phyloP scores from a whole-genome alignment of 2,329 filamentous ascomycete species.

The Aspergillus flavus region DNA sequence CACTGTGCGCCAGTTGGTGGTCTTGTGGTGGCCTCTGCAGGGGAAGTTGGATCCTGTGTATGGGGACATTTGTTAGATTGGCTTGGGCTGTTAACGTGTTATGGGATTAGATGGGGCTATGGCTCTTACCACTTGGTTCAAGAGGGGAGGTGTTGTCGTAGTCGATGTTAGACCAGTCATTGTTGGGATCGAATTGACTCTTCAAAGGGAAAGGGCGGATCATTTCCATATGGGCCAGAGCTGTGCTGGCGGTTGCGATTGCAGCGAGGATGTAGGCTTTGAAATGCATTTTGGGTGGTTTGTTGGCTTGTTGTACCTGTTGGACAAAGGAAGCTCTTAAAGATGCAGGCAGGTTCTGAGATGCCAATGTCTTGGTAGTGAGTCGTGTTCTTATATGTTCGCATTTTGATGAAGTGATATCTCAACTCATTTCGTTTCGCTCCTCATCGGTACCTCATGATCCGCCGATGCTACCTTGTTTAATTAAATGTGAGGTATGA shows the following conservation, averaged over 20 bases:
- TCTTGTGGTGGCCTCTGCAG: conserved; percentile 68
- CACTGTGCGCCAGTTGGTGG: conserved; percentile 53
- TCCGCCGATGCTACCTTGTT: neutral
- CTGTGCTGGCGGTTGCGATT: neutral
- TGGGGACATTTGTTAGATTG: neutral
- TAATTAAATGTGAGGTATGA: neutral
- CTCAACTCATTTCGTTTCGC: neutral
- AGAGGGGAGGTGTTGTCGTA: conserved; percentile 73
- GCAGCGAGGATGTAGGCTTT: neutral
- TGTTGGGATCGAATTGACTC: conserved; percentile 3
- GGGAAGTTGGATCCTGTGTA: conserved; percentile 61
- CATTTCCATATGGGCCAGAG: conserved; percentile 10
- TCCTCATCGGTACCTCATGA: neutral
- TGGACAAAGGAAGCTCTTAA: neutral
- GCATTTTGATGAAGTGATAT: neutral
- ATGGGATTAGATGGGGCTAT: neutral
- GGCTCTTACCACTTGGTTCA: conserved; percentile 45
- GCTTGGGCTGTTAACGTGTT: rapidly evolving
- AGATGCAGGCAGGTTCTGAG: neutral
- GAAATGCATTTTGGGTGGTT: conserved; percentile 1
- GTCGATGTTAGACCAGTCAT: conserved; percentile 44
- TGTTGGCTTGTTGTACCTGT: neutral
- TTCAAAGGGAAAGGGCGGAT: neutral
- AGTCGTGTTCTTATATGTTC: neutral
- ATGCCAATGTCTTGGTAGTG: neutral